These are phyloP conservation scores for Aspergillus pseudoterreus DNA, from an alignment of 2,329 filamentous ascomycete species.

Conservation along the genomic window DNA sequence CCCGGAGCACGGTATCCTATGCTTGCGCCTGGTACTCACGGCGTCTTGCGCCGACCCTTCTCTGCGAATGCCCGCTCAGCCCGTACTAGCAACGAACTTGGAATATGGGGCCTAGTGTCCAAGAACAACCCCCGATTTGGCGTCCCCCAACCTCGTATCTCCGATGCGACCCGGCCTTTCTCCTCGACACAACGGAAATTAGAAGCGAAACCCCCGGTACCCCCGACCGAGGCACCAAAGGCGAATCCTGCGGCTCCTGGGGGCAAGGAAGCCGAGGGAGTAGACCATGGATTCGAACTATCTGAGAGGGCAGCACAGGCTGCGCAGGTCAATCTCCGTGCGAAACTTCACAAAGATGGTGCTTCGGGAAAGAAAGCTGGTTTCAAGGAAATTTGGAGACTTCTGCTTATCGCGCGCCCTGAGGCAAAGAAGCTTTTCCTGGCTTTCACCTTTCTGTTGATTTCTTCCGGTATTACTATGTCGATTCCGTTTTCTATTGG, in stretches of 20 bases:
- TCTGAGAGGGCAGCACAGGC: slow-evolving; percentile 84
- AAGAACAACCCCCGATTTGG: slow-evolving; percentile 12
- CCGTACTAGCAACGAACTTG: slow-evolving; percentile 15
- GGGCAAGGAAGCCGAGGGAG: slow-evolving; percentile 48
- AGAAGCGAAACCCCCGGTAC: slow-evolving; percentile 21
- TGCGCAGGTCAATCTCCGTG: slow-evolving; percentile 83
- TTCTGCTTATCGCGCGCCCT: slow-evolving; percentile 84
- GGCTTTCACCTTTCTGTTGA: slow-evolving; percentile 79
- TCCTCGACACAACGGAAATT: slow-evolving; percentile 24
- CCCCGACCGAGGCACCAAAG: slow-evolving; percentile 14
- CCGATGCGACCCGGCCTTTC: slow-evolving; percentile 23
- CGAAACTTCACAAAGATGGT: slow-evolving; percentile 81
- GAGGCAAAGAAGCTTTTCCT: slow-evolving; percentile 73
- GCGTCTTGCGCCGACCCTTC: slow-evolving; percentile 18
- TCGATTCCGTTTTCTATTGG: slow-evolving; percentile 95
- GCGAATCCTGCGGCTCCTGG: slow-evolving; percentile 31
- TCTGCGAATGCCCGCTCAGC: slow-evolving; percentile 21
- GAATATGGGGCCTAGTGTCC: slow-evolving; percentile 10
- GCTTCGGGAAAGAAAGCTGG: slow-evolving; percentile 55
- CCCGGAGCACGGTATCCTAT: slow-evolving; percentile 5
- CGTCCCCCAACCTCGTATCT: slow-evolving; percentile 13
- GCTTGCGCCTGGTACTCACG: slow-evolving; percentile 4
- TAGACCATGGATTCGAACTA: slow-evolving; percentile 61
- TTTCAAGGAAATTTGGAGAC: slow-evolving; percentile 72
- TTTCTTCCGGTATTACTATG: slow-evolving; percentile 93